Percentiles rank a stretch among this genome's conserved stretches.
Evolutionary conservation across 208 protist genomes (phyloP).

Genomic region (Leishmania tropica): DNA sequence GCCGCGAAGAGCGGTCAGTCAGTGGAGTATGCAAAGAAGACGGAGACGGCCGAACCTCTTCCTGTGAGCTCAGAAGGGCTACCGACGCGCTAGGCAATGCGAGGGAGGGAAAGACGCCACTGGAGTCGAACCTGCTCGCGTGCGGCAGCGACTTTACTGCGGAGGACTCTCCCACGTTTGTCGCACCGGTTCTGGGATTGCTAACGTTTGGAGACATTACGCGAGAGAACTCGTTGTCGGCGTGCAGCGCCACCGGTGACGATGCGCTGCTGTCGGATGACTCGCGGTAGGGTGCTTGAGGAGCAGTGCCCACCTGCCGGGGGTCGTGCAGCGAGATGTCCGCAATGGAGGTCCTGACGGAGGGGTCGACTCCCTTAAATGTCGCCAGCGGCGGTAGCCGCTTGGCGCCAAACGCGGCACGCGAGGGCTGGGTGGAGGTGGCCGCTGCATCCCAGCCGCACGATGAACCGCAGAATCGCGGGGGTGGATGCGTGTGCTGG

Average conservation of each 20-base stretch:
- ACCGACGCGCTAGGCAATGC: neutral
- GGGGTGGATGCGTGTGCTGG: neutral
- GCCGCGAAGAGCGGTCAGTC: neutral
- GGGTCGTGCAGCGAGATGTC: neutral
- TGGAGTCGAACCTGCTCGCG: neutral
- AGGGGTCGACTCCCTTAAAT: conserved; percentile 2
- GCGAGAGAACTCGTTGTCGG: neutral
- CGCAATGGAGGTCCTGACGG: neutral
- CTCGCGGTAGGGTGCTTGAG: conserved; percentile 1
- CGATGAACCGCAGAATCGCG: neutral
- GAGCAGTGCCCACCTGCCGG: neutral
- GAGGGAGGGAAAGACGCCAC: neutral
- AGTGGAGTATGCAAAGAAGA: neutral
- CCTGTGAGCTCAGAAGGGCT: conserved; percentile 1
- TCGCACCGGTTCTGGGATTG: neutral
- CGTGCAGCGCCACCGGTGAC: neutral
- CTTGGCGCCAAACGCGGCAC: neutral
- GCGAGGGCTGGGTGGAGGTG: neutral
- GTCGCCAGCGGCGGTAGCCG: neutral
- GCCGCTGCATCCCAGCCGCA: neutral
- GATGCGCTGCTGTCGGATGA: neutral
- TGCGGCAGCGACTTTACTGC: neutral
- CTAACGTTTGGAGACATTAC: neutral
- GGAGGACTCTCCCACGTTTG: neutral
- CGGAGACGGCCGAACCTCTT: conserved; percentile 3